Conservation (phyloP, 306 rosid genomes). For the Cucumis sativus region DNA sequence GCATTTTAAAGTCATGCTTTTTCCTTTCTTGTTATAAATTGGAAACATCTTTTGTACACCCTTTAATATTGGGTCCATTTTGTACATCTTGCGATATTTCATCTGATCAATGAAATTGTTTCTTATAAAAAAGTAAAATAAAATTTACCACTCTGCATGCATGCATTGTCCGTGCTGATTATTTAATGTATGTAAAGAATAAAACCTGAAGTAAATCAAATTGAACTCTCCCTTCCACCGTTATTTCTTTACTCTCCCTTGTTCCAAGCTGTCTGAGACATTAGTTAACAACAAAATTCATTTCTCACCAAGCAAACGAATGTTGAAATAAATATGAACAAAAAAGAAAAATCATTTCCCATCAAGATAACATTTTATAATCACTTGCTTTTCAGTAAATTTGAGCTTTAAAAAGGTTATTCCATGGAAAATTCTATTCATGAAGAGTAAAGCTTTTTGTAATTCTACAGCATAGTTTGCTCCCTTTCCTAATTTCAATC, state of each 20-base stretch:
- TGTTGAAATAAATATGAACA: not conserved
- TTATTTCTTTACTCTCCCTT: slow-evolving; percentile 92
- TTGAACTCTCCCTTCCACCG: slow-evolving; percentile 94
- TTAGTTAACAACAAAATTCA: slow-evolving; percentile 10
- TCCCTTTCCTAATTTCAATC: too few species aligned
- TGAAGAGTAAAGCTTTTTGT: not conserved
- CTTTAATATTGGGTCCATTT: too few species aligned
- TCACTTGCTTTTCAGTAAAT: not conserved
- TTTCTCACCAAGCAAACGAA: not conserved
- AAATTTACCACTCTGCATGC: not conserved
- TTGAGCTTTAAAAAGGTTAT: not conserved
- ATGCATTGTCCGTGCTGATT: not conserved
- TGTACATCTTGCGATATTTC: too few species aligned
- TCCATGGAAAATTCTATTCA: not conserved
- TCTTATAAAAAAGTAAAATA: not conserved
- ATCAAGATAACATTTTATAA: not conserved
- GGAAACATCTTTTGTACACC: too few species aligned
- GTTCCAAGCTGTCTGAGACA: slow-evolving; percentile 76
- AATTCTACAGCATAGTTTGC: too few species aligned
- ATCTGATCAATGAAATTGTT: too few species aligned
- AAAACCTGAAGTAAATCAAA: slow-evolving; percentile 95
- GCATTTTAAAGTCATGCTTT: too few species aligned
- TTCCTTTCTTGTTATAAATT: too few species aligned
- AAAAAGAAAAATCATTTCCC: not conserved
- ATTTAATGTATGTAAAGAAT: not conserved